A percentile compares a stretch with the other conserved stretches of the same genome.
Evolutionary conservation across 345 rosid genomes (phyloP).

Genomic region (Dimocarpus longan): DNA sequence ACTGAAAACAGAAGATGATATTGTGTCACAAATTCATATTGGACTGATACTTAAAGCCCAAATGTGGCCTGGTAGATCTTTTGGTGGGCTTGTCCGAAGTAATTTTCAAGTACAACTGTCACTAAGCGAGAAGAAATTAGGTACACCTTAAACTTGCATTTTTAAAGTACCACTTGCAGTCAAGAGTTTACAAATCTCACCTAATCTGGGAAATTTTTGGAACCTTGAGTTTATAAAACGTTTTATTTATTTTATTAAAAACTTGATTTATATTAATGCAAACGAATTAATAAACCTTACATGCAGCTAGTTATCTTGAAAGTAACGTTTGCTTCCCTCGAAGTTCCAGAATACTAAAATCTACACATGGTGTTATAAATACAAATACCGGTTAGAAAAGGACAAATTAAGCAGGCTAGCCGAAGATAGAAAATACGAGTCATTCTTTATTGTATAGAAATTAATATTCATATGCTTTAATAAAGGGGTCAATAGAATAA

Average conservation of each 20-base stretch:
- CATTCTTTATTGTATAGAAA: too few relatives aligned
- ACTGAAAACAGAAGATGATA: too few relatives aligned
- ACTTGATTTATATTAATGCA: too few relatives aligned
- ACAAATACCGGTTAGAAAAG: neutral
- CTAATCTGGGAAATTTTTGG: neutral
- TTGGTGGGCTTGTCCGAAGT: neutral
- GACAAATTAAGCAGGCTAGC: neutral
- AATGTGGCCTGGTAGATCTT: neutral
- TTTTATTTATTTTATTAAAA: too few relatives aligned
- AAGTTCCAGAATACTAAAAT: neutral
- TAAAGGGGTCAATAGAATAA: too few relatives aligned
- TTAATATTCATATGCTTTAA: neutral
- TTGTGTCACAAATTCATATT: too few relatives aligned
- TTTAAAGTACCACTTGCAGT: neutral
- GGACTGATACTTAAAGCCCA: neutral
- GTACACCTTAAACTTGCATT: neutral
- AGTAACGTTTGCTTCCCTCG: neutral
- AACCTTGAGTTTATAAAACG: too few relatives aligned
- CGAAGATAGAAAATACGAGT: too few relatives aligned
- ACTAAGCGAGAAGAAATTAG: neutral
- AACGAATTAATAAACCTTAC: too few relatives aligned
- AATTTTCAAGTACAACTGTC: too few relatives aligned
- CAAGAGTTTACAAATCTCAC: neutral
- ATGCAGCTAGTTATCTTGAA: too few relatives aligned
- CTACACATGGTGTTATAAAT: neutral